Conservation (phyloP, 768 basidiomycete genomes). For the Boletus vinaceobasis region DNA sequence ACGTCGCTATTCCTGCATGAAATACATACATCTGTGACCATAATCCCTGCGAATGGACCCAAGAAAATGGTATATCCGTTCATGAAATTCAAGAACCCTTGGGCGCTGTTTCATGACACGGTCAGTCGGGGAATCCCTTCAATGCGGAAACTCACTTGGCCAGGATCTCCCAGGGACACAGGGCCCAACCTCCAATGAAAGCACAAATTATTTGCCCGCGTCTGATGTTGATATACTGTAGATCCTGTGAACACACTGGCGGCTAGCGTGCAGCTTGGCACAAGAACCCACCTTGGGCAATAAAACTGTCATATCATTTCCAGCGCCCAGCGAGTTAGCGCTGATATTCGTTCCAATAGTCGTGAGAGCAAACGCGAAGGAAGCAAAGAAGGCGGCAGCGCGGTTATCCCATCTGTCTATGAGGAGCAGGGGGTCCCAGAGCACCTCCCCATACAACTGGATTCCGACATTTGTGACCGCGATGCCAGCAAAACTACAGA, state of each 20-base stretch:
- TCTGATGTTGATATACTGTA: conserved; percentile 60
- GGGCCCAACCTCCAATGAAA: conserved; percentile 76
- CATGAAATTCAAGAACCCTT: conserved; percentile 75
- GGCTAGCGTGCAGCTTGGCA: neutral
- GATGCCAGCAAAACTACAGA: conserved; percentile 76
- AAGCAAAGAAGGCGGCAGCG: conserved; percentile 79
- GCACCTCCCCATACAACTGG: conserved; percentile 43
- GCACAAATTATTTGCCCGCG: conserved; percentile 80
- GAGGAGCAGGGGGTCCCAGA: conserved; percentile 66
- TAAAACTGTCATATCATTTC: conserved; percentile 83
- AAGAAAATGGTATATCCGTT: conserved; percentile 83
- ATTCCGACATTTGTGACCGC: conserved; percentile 77
- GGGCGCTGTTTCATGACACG: conserved; percentile 34
- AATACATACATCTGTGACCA: conserved; percentile 51
- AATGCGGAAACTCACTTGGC: conserved; percentile 29
- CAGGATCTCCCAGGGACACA: conserved; percentile 88
- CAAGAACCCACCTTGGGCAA: conserved; percentile 53
- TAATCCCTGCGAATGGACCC: conserved; percentile 79
- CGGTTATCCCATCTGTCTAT: conserved; percentile 84
- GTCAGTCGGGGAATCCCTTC: neutral
- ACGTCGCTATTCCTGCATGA: neutral
- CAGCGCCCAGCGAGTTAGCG: conserved; percentile 65
- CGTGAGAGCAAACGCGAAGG: conserved; percentile 58
- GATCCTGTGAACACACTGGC: neutral
- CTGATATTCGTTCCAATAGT: conserved; percentile 45